phyloP scores from a whole-genome alignment of 352 stramenopile genomes.

The Globisporangium middletonii region DNA sequence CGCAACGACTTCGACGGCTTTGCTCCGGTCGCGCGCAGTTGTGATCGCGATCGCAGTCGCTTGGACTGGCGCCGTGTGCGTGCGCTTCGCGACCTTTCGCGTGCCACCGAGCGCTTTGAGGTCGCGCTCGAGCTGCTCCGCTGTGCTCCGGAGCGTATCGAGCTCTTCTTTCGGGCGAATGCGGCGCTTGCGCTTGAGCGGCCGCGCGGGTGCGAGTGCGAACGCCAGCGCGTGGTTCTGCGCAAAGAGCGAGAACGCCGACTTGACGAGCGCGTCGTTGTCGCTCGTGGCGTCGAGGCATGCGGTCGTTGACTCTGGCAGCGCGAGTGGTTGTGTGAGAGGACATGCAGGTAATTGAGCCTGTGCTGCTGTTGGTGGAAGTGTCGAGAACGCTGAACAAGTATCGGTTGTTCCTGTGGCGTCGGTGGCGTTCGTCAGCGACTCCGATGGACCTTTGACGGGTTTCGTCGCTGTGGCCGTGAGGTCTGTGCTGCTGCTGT shows the following conservation, averaged over 20 bases:
- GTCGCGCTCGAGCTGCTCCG: conserved; percentile 1
- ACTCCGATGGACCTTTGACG: too few relatives aligned
- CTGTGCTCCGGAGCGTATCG: conserved; percentile 3
- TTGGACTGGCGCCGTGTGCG: background rate
- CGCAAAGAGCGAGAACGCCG: conserved; percentile 7
- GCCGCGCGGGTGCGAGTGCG: conserved; percentile 3
- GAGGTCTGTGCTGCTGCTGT: conserved; percentile 1
- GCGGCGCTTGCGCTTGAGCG: conserved; percentile 6
- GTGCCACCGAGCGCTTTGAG: background rate
- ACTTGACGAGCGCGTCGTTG: background rate
- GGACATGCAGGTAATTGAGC: too few relatives aligned
- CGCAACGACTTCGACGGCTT: conserved; percentile 1
- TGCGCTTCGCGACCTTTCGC: background rate
- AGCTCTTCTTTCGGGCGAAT: conserved; percentile 10
- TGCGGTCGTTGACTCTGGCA: background rate
- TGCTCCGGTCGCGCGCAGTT: background rate
- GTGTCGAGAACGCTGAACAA: too few relatives aligned
- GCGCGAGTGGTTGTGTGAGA: too few relatives aligned
- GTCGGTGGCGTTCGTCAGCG: too few relatives aligned
- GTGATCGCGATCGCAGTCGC: background rate
- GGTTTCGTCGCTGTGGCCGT: background rate
- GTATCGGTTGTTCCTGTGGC: too few relatives aligned
- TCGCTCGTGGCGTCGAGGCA: background rate
- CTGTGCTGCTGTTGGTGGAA: too few relatives aligned
- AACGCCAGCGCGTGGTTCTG: conserved; percentile 5